phyloP scores from a whole-genome alignment of 1,284 basidiomycete species.

The Boletus sp. region DNA sequence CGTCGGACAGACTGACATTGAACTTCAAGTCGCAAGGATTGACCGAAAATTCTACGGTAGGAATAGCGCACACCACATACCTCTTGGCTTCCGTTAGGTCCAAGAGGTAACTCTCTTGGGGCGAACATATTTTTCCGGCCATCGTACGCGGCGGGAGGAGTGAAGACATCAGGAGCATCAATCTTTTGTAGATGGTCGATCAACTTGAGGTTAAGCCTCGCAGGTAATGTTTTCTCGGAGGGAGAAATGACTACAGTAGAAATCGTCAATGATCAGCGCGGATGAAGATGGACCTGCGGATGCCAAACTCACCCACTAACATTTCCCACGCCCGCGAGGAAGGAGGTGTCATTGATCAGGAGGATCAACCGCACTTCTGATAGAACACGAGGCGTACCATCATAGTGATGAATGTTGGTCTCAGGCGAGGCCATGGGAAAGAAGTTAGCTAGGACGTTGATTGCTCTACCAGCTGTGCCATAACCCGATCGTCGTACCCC shows the following conservation, averaged over 20 bases:
- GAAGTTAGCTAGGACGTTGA: conserved; percentile 62
- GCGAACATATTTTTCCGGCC: conserved; percentile 75
- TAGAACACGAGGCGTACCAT: conserved; percentile 47
- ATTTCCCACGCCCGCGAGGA: neutral
- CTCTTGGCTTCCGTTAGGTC: conserved; percentile 44
- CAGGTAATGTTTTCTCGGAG: conserved; percentile 62
- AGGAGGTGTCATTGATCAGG: conserved; percentile 16
- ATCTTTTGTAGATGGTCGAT: conserved; percentile 55
- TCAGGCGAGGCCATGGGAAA: conserved; percentile 59
- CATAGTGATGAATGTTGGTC: conserved; percentile 66
- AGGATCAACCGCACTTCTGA: conserved; percentile 5
- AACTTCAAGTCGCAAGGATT: conserved; percentile 43
- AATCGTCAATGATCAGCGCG: conserved; percentile 13
- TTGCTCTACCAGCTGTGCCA: conserved; percentile 50
- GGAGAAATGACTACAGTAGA: conserved; percentile 50
- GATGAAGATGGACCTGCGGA: neutral
- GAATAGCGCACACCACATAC: conserved; percentile 30
- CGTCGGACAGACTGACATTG: conserved; percentile 49
- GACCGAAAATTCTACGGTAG: neutral
- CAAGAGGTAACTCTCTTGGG: conserved; percentile 53
- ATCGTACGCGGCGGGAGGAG: conserved; percentile 65
- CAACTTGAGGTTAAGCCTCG: conserved; percentile 61
- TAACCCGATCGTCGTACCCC: conserved; percentile 64
- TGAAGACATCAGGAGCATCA: conserved; percentile 57
- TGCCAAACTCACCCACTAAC: conserved; percentile 52